Base-by-base conservation (phyloP, 2,329 filamentous ascomycete genomes). In the Trichoderma sp. region DNA sequence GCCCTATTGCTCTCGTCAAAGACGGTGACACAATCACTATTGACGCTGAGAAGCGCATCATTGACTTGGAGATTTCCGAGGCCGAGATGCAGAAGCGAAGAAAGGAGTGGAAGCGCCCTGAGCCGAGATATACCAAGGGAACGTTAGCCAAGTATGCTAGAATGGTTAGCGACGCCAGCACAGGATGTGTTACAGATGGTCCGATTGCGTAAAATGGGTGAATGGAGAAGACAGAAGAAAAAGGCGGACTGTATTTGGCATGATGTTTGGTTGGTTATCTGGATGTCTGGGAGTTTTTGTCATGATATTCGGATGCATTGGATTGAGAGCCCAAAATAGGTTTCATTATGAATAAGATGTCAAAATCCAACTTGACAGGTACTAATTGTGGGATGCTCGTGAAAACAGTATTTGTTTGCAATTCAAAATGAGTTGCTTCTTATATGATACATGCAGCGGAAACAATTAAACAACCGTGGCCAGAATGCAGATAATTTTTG, bases 1-100 rank as follows among this genome's bases (percentile, higher is more conserved):
- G 93, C 0, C 93, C 93, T 2, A 96, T 97, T 71, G 93, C 87
- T 16, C 85, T 97, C 13, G 91, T 96, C n/a, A 79, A 86, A 74
- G 90, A 97, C 73, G 93, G 93, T 30, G 93, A 97, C 77, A 85
- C 85, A 69, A 91, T 97, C 73, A 88, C 89, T 59, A 96, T 97
- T 70, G 92, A 97, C 75, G 91, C 93, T 0, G 91, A 94, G 79
- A 88, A 89, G 77, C 87, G 87, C 55, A 85, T 87, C 85, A 85
- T 89, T 60, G 79, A 93, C 86, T 83, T 93, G 4, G 83, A 91
- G 49, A 85, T 94, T 8, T 83, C 87, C 16, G 86, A 91, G 26
- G 85, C 86, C 68, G 91, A 93, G 79, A 81, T 92, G 75, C 83
- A 80, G 13, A 80, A 80, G 75, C 83, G 90, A 69, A 82, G 83